phyloP scores from a whole-genome alignment of 805 yeast species.

The Kurtzmaniella cleridarum region DNA sequence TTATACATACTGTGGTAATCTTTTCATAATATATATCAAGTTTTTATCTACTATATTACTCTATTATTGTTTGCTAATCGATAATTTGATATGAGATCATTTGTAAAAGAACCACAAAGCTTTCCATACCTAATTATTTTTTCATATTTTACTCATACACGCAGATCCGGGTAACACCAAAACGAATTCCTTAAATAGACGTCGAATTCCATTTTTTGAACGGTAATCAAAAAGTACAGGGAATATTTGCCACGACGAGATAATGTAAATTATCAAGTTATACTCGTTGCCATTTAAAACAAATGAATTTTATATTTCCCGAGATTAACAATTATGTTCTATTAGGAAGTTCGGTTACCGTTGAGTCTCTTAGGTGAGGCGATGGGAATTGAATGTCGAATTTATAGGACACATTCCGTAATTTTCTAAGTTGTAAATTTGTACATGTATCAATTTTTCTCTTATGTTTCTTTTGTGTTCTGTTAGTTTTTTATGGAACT shows the following conservation, averaged over 20 bases:
- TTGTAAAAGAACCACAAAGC: no score
- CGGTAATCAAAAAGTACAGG: conserved; percentile 26
- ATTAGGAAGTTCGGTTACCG: conserved; percentile 58
- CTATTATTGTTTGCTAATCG: no score
- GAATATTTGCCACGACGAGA: conserved; percentile 67
- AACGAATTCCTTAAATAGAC: background rate
- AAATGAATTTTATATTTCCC: conserved; percentile 37
- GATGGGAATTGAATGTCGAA: conserved; percentile 60
- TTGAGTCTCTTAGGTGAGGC: conserved; percentile 46
- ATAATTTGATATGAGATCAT: no score
- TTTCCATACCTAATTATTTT: no score
- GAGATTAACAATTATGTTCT: conserved; percentile 42
- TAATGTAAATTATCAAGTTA: conserved; percentile 56
- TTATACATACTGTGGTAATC: no score
- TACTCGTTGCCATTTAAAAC: conserved; percentile 54
- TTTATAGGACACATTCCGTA: conserved; percentile 33
- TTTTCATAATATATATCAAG: no score
- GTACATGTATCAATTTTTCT: no score
- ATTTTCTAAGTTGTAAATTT: background rate
- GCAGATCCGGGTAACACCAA: conserved; percentile 1
- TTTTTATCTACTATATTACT: no score
- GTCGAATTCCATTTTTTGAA: no score
- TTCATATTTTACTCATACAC: background rate
- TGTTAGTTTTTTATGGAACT: no score
- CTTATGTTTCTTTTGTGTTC: no score